A percentile compares a stretch with the other conserved stretches of the same genome.
Conservation (phyloP, 75 land plant genomes). For the Azolla pinnata region DNA sequence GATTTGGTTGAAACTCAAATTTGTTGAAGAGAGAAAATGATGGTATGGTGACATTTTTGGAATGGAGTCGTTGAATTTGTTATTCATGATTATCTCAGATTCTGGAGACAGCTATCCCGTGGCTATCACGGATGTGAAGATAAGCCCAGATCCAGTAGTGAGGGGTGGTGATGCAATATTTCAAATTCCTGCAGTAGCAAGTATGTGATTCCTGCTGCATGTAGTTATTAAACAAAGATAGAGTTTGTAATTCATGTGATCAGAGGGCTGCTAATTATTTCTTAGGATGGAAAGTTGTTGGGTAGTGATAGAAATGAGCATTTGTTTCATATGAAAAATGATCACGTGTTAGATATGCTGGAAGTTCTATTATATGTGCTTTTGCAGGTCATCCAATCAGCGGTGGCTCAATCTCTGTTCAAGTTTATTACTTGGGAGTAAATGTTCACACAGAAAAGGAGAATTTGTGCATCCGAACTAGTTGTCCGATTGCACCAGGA, state of each 20-base stretch:
- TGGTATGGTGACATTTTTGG: no score
- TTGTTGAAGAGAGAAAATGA: no score
- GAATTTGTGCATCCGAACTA: slow-evolving; percentile 1
- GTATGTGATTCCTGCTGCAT: neutral
- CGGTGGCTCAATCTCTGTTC: slow-evolving; percentile 1
- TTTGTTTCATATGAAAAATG: neutral
- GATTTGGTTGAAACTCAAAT: no score
- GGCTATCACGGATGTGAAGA: slow-evolving; percentile 4
- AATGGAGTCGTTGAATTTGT: no score
- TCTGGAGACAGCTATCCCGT: neutral
- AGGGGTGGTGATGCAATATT: neutral
- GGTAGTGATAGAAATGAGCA: neutral
- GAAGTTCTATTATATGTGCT: neutral
- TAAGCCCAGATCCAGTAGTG: neutral
- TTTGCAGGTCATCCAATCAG: neutral
- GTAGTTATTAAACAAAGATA: neutral
- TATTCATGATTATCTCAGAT: neutral
- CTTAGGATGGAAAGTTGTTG: neutral
- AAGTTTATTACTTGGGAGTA: slow-evolving; percentile 5
- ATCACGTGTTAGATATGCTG: neutral
- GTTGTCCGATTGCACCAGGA: slow-evolving; percentile 3
- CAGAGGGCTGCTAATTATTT: neutral
- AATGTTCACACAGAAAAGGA: slow-evolving; percentile 1
- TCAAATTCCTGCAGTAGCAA: slow-evolving; percentile 5
- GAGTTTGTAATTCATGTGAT: neutral